These are phyloP conservation scores for Pseudogymnoascus sp. DNA, from an alignment of 2,329 filamentous ascomycete genomes.

Conservation along the genomic window DNA sequence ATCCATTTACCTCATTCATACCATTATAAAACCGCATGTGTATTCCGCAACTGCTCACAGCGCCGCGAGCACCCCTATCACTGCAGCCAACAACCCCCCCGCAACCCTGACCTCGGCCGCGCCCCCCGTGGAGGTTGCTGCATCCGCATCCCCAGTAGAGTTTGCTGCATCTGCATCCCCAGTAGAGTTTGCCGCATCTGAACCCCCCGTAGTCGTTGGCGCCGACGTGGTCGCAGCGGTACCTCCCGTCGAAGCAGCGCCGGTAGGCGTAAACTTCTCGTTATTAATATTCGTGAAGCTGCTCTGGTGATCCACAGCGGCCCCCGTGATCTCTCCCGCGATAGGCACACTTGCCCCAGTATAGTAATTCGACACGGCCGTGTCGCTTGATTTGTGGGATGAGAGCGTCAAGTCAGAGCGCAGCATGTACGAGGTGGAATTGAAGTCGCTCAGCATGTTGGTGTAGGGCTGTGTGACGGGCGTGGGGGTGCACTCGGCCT, in stretches of 20 bases:
- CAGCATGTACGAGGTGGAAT: background rate
- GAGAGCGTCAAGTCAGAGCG: background rate
- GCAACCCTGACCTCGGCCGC: background rate
- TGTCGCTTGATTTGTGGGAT: constrained; percentile 9
- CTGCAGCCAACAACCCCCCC: background rate
- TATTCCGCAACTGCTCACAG: background rate
- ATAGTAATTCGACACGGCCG: constrained; percentile 5
- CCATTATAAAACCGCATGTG: background rate
- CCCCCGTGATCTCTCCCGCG: constrained; percentile 9
- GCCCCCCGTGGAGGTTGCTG: background rate
- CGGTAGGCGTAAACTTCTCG: background rate
- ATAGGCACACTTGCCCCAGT: background rate
- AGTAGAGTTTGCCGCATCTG: background rate
- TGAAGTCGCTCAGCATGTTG: background rate
- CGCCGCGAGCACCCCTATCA: background rate
- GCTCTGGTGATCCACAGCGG: background rate
- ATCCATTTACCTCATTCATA: background rate
- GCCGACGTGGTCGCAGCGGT: background rate
- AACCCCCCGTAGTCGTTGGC: background rate
- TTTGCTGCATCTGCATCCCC: background rate
- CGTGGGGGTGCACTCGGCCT: background rate
- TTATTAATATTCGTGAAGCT: background rate
- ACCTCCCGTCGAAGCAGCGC: background rate
- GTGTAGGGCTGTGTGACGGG: background rate
- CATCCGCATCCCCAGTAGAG: background rate